Conservation (phyloP, 495 filamentous ascomycete genomes). For the Achaetomiella virescens region DNA sequence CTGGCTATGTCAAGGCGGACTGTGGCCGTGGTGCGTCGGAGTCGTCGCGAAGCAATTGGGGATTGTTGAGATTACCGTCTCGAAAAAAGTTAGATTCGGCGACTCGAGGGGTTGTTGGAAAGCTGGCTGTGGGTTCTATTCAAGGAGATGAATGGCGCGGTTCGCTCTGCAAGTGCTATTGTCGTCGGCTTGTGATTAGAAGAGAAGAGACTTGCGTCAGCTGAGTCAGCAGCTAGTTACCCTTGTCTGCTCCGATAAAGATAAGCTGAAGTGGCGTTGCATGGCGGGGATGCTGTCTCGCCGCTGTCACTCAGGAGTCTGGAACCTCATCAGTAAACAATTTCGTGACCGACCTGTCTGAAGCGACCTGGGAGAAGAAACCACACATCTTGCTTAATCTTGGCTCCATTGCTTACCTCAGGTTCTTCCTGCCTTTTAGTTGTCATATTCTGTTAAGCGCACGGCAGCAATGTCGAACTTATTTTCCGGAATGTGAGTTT, state of each 20-base stretch:
- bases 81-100: neutral
- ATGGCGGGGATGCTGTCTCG: conserved; percentile 7
- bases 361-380: neutral
- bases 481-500: conserved; percentile 74
- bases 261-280: conserved; percentile 17
- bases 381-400: neutral
- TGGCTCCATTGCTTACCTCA: no score
- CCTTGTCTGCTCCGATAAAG: conserved; percentile 12
- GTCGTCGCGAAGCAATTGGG: neutral
- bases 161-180: neutral
- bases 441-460: neutral
- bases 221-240: conserved; percentile 6
- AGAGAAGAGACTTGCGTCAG: neutral
- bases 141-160: neutral
- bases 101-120: neutral
- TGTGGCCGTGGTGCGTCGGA: neutral
- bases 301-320: conserved; percentile 3
- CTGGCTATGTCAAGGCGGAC: neutral
- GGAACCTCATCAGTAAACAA: conserved; percentile 14
- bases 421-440: neutral
- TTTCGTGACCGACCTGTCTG: neutral
- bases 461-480: conserved; percentile 60
- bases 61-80: neutral
- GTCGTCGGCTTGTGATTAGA: neutral
- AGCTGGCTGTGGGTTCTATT: neutral